Percentiles rank a stretch among this genome's conserved stretches.
phyloP scores from a whole-genome alignment of 2,329 filamentous ascomycete genomes.

The Neopestalotiopsis sp. region DNA sequence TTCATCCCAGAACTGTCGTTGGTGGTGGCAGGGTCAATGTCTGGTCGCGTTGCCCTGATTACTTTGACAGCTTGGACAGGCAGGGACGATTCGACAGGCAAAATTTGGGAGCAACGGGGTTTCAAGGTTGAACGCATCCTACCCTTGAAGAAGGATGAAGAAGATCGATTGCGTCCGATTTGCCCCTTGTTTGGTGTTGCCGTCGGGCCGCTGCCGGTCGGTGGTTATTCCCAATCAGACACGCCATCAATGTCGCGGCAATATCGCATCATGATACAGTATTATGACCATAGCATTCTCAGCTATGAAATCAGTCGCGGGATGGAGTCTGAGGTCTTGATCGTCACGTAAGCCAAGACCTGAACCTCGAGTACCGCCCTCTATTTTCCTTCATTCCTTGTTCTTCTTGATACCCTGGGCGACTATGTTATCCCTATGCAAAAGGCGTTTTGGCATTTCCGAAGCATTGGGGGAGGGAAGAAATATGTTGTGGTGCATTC shows the following conservation, averaged over 20 bases:
- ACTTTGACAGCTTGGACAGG: constrained; percentile 52
- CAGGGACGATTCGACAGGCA: constrained; percentile 28
- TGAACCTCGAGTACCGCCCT: background rate
- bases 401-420: background rate
- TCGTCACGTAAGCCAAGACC: constrained; percentile 23
- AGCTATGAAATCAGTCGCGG: constrained; percentile 69
- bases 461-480: background rate
- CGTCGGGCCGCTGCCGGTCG: constrained; percentile 65
- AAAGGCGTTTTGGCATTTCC: background rate
- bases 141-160: constrained; percentile 53
- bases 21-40: constrained; percentile 70
- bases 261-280: constrained; percentile 70
- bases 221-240: constrained; percentile 33
- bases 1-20: constrained; percentile 75
- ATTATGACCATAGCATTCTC: constrained; percentile 71
- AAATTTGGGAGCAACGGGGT: constrained; percentile 39
- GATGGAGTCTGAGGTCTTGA: constrained; percentile 36
- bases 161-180: constrained; percentile 45
- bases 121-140: constrained; percentile 62
- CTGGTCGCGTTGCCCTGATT: constrained; percentile 68
- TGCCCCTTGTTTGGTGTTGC: constrained; percentile 71
- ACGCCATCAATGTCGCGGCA: constrained; percentile 37
- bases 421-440: background rate
- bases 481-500: background rate
- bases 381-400: background rate